Evolutionary conservation across 352 stramenopile species (phyloP).

Genomic region (Hyaloperonospora brassicae): DNA sequence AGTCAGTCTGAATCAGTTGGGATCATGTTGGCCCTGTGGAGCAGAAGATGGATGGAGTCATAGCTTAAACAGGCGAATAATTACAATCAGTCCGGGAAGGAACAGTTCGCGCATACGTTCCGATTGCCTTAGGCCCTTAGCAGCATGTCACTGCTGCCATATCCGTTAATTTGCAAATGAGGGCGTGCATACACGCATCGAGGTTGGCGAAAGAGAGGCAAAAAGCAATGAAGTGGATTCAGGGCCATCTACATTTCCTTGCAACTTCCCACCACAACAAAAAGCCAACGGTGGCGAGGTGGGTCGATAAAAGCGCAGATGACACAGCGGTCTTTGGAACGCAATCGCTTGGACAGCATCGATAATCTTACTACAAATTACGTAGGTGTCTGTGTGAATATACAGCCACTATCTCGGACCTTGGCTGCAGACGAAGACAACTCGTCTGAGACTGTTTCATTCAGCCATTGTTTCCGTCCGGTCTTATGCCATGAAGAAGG

Average conservation of each 20-base stretch:
- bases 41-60: too few relatives aligned
- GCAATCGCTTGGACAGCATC: constrained; percentile 35
- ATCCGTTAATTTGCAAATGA: constrained; percentile 61
- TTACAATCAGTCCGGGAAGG: too few relatives aligned
- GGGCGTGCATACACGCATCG: constrained; percentile 62
- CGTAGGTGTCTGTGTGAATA: constrained; percentile 15
- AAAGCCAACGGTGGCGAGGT: constrained; percentile 5
- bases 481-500: constrained; percentile 22
- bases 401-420: constrained; percentile 7
- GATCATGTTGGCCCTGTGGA: too few relatives aligned
- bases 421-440: constrained; percentile 24
- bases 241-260: constrained; percentile 47
- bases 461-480: constrained; percentile 17
- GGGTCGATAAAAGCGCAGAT: constrained; percentile 14
- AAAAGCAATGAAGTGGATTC: constrained; percentile 68
- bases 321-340: constrained; percentile 30
- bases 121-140: too few relatives aligned
- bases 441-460: constrained; percentile 7
- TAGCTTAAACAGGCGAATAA: too few relatives aligned
- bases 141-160: constrained; percentile 79
- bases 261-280: constrained; percentile 31
- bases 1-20: too few relatives aligned
- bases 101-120: too few relatives aligned
- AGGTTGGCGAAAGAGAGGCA: constrained; percentile 64
- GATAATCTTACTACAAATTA: constrained; percentile 12